Percentiles rank a stretch among this genome's conserved stretches.
Evolutionary conservation across 257 asterid species (phyloP).

Genomic region (Ligustrum vulgare): DNA sequence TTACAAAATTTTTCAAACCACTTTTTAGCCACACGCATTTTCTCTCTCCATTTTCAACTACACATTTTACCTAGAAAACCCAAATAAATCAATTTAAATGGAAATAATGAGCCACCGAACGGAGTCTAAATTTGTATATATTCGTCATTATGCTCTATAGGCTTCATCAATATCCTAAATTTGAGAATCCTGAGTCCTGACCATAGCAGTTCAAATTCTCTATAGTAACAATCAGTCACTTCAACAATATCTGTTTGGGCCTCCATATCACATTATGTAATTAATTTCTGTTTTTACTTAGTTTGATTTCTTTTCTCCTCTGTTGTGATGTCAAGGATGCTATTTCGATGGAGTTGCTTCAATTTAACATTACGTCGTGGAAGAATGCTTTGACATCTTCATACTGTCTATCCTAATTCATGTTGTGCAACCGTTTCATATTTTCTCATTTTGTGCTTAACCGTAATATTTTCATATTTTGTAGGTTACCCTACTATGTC

Average conservation of each 20-base stretch:
- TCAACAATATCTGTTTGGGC: neutral
- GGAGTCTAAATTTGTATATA: neutral
- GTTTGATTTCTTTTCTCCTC: neutral
- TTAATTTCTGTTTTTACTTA: neutral
- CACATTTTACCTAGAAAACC: no score
- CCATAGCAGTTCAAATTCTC: neutral
- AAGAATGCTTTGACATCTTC: neutral
- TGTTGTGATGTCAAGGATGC: neutral
- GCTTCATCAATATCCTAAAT: neutral
- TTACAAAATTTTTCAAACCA: no score
- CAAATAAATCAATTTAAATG: no score
- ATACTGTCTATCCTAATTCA: neutral
- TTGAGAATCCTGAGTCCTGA: neutral
- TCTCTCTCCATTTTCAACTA: no score
- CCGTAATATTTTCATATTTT: constrained; percentile 22
- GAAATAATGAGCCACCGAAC: no score
- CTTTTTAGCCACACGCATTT: no score
- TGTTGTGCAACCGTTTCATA: neutral
- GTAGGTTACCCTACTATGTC: constrained; percentile 95
- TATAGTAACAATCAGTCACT: neutral
- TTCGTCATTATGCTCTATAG: neutral
- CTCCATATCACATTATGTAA: neutral
- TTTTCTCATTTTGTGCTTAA: constrained; percentile 12
- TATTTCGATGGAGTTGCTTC: neutral
- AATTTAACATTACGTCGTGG: neutral